Percentiles rank a stretch among this genome's conserved stretches.
These are phyloP conservation scores for Leccinum subrobustum DNA, from an alignment of 1,284 basidiomycete species.

Conservation along the genomic window DNA sequence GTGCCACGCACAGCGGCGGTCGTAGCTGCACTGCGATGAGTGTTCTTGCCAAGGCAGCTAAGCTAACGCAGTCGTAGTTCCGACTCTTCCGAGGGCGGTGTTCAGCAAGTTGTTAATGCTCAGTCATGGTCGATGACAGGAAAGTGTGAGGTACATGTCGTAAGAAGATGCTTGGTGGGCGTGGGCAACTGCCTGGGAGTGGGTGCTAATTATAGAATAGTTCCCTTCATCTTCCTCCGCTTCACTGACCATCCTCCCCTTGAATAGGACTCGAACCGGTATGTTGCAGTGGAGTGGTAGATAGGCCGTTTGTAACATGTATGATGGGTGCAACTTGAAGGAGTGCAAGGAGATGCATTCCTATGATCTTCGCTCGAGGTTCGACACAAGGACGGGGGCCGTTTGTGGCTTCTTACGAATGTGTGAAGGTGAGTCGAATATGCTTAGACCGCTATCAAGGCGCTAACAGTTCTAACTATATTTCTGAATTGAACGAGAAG, in stretches of 20 bases:
- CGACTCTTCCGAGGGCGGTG: not conserved
- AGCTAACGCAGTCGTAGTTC: not conserved
- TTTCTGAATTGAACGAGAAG: not conserved
- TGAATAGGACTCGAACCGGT: not conserved
- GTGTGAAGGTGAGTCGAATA: not conserved
- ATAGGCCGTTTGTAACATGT: not conserved
- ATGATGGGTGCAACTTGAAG: not conserved
- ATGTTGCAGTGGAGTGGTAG: not conserved
- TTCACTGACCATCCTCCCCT: no score
- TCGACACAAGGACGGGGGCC: not conserved
- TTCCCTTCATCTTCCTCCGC: not conserved
- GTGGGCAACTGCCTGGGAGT: not conserved
- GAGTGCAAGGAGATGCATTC: constrained; percentile 1
- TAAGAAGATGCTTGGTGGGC: not conserved
- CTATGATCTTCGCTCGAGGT: not conserved
- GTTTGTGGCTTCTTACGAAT: not conserved
- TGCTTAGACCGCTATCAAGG: not conserved
- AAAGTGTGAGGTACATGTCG: not conserved
- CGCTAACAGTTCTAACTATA: not conserved
- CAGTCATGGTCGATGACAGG: not conserved
- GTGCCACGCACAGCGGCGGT: not conserved
- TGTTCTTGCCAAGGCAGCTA: no score
- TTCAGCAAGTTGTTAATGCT: not conserved
- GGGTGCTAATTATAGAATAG: constrained; percentile 6
- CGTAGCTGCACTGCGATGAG: not conserved